Percentiles rank a stretch among this genome's conserved stretches.
Conservation (phyloP, 768 basidiomycete species). For the Serendipita sp. region DNA sequence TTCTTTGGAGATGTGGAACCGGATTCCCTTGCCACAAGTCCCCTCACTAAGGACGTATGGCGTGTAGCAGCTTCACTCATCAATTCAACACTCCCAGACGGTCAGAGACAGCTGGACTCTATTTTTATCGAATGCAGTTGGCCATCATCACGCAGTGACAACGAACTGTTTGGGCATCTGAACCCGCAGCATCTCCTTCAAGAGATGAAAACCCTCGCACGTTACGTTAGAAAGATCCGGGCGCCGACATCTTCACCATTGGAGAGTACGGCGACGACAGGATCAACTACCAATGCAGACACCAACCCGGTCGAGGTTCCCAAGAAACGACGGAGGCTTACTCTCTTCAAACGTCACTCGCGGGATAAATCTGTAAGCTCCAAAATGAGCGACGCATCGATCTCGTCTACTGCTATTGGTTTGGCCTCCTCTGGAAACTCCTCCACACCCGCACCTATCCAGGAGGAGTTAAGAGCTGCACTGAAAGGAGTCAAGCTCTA, state of each 20-base stretch:
- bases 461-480: constrained; percentile 7
- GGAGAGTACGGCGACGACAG: constrained; percentile 9
- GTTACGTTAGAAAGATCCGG: constrained; percentile 31
- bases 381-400: not conserved
- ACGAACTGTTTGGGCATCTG: constrained; percentile 70
- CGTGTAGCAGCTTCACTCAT: constrained; percentile 62
- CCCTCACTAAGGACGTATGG: constrained; percentile 62
- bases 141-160: constrained; percentile 49
- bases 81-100: constrained; percentile 6
- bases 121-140: constrained; percentile 95
- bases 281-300: not conserved
- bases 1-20: constrained; percentile 95
- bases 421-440: not conserved
- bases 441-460: not conserved
- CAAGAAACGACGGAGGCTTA: not conserved
- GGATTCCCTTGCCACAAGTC: constrained; percentile 46
- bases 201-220: constrained; percentile 56
- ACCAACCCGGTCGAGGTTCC: not conserved
- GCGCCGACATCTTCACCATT: not conserved
- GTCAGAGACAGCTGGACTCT: constrained; percentile 41
- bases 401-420: not conserved
- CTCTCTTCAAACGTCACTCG: constrained; percentile 4
- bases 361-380: not conserved
- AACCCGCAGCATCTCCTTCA: constrained; percentile 60
- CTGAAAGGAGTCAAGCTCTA: constrained; percentile 31